Conservation (phyloP, 352 stramenopile genomes). For the Phytophthora cryptogea region DNA sequence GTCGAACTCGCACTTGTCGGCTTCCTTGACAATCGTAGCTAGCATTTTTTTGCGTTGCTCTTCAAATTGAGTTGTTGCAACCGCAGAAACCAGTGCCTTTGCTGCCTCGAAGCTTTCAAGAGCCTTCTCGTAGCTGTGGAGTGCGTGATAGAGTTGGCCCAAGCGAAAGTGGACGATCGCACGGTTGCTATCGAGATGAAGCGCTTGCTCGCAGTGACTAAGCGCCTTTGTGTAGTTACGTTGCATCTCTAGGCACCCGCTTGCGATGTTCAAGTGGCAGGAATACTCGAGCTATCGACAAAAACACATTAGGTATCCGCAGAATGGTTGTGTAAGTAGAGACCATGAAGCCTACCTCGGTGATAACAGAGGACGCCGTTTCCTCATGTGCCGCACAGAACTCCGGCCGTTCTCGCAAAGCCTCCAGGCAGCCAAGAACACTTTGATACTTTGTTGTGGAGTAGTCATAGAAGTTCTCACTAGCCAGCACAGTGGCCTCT, state of each 20-base stretch:
- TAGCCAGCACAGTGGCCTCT: constrained; percentile 62
- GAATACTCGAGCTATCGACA: constrained; percentile 44
- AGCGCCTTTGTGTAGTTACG: constrained; percentile 43
- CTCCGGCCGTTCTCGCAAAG: constrained; percentile 20
- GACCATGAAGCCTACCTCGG: constrained; percentile 20
- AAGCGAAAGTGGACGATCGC: constrained; percentile 51
- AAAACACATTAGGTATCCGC: constrained; percentile 6
- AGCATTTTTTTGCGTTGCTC: constrained; percentile 16
- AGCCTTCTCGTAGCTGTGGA: constrained; percentile 58
- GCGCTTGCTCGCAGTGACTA: constrained; percentile 47
- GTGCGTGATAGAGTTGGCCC: constrained; percentile 49
- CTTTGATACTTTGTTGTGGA: constrained; percentile 59
- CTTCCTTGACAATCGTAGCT: constrained; percentile 49
- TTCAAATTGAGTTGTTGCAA: neutral
- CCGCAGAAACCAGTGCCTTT: constrained; percentile 16
- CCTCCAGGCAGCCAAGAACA: constrained; percentile 41
- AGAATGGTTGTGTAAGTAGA: neutral
- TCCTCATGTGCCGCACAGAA: constrained; percentile 13
- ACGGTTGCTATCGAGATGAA: constrained; percentile 41
- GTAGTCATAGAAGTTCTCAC: constrained; percentile 70
- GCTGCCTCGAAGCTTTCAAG: constrained; percentile 37
- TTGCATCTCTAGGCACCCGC: constrained; percentile 68
- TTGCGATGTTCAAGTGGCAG: constrained; percentile 70
- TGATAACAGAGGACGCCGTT: constrained; percentile 13
- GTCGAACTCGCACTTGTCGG: constrained; percentile 67